phyloP scores from a whole-genome alignment of 305 asterid genomes.

The Striga hermonthica region DNA sequence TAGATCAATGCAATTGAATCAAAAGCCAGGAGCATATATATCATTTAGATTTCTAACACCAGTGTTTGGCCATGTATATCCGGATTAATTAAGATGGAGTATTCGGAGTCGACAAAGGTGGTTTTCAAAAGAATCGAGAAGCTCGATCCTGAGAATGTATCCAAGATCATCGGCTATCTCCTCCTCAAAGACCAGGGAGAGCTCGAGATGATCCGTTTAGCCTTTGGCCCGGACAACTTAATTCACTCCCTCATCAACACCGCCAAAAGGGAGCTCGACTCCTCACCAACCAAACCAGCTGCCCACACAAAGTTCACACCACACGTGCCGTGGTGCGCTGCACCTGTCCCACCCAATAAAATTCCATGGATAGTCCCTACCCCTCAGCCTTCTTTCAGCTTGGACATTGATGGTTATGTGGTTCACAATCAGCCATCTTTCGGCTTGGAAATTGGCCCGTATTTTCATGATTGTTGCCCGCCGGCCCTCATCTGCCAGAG shows the following conservation, averaged over 20 bases:
- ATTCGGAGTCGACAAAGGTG: slow-evolving; percentile 29
- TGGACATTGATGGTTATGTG: not conserved
- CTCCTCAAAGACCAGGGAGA: slow-evolving; percentile 21
- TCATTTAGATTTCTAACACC: not conserved
- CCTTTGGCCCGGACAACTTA: slow-evolving; percentile 29
- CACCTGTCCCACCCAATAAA: slow-evolving; percentile 24
- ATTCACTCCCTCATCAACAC: slow-evolving; percentile 24
- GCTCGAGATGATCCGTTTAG: slow-evolving; percentile 31
- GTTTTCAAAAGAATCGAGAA: slow-evolving; percentile 32
- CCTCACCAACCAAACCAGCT: slow-evolving; percentile 12
- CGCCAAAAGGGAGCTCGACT: slow-evolving; percentile 30
- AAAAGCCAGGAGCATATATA: not conserved
- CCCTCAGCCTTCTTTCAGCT: slow-evolving; percentile 23
- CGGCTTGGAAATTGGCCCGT: not conserved
- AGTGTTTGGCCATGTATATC: too few relatives aligned
- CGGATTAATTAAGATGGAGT: slow-evolving; percentile 35
- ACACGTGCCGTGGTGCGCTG: slow-evolving; percentile 30
- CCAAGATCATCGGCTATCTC: slow-evolving; percentile 33
- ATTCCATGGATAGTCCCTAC: slow-evolving; percentile 30
- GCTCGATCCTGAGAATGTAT: slow-evolving; percentile 33
- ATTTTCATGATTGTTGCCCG: slow-evolving; percentile 26
- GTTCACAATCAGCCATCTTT: not conserved
- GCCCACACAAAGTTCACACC: slow-evolving; percentile 38
- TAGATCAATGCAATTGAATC: not conserved
- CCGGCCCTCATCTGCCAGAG: slow-evolving; percentile 43